Percentiles rank a stretch among this genome's conserved stretches.
Evolutionary conservation across 768 basidiomycete genomes (phyloP).

Genomic region (Lentinula sp.): DNA sequence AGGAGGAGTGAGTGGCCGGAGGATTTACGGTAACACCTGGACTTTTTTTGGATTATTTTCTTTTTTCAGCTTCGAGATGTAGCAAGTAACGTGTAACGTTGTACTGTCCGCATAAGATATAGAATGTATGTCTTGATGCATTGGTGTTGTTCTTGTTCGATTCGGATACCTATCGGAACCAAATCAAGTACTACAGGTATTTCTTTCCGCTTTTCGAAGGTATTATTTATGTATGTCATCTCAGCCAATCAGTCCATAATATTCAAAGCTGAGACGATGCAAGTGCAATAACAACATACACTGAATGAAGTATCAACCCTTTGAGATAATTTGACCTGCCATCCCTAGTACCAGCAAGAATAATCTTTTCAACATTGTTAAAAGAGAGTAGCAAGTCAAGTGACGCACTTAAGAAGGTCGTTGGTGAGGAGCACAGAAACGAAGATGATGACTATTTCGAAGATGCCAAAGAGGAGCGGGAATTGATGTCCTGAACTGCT

Average conservation of each 20-base stretch:
- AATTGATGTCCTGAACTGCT: constrained; percentile 50
- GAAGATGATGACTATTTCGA: constrained; percentile 85
- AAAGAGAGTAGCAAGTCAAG: not conserved
- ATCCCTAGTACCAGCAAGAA: constrained; percentile 24
- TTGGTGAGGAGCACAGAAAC: constrained; percentile 85
- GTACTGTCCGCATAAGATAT: not conserved
- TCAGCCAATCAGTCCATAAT: too few relatives aligned
- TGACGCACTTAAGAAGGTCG: constrained; percentile 56
- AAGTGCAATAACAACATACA: constrained; percentile 71
- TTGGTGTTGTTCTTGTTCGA: too few relatives aligned
- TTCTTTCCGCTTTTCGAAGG: too few relatives aligned
- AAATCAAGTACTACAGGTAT: not conserved
- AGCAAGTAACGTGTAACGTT: not conserved
- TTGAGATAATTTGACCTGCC: constrained; percentile 91
- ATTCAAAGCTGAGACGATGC: not conserved
- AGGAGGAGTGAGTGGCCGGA: constrained; percentile 13
- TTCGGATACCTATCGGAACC: not conserved
- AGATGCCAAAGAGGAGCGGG: constrained; percentile 79
- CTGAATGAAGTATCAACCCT: constrained; percentile 67
- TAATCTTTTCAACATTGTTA: not conserved
- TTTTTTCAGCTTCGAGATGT: not conserved
- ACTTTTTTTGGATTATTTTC: not conserved
- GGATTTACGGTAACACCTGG: not conserved
- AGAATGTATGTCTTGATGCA: too few relatives aligned
- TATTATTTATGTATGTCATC: too few relatives aligned